A percentile compares a stretch with the other conserved stretches of the same genome.
Evolutionary conservation across 2,329 filamentous ascomycete genomes (phyloP).

Genomic region (Epichloe sp.): DNA sequence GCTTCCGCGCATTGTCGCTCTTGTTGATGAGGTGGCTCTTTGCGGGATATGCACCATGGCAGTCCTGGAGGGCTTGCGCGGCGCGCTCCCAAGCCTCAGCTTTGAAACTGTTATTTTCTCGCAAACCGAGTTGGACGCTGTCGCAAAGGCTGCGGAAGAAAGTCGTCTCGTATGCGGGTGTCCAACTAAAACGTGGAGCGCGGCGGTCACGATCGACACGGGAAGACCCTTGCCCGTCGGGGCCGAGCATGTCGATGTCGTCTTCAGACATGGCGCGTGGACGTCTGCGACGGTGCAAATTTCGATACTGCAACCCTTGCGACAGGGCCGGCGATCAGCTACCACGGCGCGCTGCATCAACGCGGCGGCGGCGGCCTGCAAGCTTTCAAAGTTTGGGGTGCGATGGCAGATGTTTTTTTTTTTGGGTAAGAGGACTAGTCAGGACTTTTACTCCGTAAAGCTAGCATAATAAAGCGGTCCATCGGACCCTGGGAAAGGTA

Average conservation of each 20-base stretch:
- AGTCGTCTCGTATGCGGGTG: conserved; percentile 42
- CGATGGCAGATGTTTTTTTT: neutral
- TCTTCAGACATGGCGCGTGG: conserved; percentile 24
- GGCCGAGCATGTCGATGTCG: conserved; percentile 23
- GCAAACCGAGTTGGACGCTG: conserved; percentile 41
- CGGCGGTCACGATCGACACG: conserved; percentile 27
- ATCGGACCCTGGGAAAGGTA: no score
- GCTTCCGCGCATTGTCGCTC: conserved; percentile 49
- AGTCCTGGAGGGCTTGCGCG: conserved; percentile 37
- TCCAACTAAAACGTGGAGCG: conserved; percentile 47
- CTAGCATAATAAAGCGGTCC: no score
- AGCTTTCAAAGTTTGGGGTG: neutral
- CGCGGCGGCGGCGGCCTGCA: conserved; percentile 4
- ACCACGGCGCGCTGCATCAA: conserved; percentile 3
- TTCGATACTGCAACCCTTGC: neutral
- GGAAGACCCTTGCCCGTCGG: conserved; percentile 19
- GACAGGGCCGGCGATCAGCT: conserved; percentile 3
- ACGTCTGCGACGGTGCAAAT: neutral
- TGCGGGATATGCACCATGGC: conserved; percentile 42
- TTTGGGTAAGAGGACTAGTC: neutral
- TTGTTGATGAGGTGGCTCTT: conserved; percentile 52
- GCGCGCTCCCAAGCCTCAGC: conserved; percentile 48
- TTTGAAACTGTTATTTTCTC: conserved; percentile 48
- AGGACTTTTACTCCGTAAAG: no score
- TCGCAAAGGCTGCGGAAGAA: conserved; percentile 49